Percentiles rank a stretch among this genome's conserved stretches.
phyloP scores from a whole-genome alignment of 331 rosid species.

The Spiraea crenata region DNA sequence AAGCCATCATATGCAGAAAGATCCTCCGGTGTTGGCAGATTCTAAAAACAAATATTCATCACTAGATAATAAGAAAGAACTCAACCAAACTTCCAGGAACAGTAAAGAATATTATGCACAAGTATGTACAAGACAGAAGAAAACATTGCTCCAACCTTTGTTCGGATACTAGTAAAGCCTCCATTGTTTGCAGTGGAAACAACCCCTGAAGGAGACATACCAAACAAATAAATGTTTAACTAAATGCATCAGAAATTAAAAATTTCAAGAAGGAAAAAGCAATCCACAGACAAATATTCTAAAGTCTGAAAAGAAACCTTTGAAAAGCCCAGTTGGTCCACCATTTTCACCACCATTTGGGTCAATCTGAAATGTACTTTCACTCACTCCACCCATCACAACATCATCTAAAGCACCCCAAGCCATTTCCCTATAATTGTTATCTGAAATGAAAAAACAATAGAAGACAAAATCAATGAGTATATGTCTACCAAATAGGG shows the following conservation, averaged over 20 bases:
- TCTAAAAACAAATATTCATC: conserved; percentile 46
- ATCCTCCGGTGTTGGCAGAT: conserved; percentile 77
- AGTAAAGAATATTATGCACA: conserved; percentile 8
- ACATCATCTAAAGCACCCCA: conserved; percentile 98
- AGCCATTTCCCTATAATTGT: conserved; percentile 52
- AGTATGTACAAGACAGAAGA: conserved; percentile 14
- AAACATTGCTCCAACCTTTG: conserved; percentile 54
- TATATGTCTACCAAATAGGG: conserved; percentile 14
- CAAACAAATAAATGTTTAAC: conserved; percentile 17
- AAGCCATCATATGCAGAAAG: conserved; percentile 90
- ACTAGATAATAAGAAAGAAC: background rate
- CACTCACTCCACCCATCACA: conserved; percentile 98
- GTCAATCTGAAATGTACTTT: conserved; percentile 74
- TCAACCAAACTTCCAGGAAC: background rate
- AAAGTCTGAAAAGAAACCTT: conserved; percentile 50
- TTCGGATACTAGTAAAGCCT: conserved; percentile 86
- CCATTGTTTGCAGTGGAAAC: conserved; percentile 88
- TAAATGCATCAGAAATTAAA: conserved; percentile 17
- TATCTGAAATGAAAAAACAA: conserved; percentile 35
- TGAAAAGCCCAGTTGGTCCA: conserved; percentile 75
- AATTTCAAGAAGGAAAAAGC: conserved; percentile 7
- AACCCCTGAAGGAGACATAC: conserved; percentile 54
- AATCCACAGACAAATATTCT: conserved; percentile 12
- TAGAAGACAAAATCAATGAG: background rate
- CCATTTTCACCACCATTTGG: conserved; percentile 74